Evolutionary conservation across 164 flowering plant species (phyloP).

Genomic region (Piper betle): DNA sequence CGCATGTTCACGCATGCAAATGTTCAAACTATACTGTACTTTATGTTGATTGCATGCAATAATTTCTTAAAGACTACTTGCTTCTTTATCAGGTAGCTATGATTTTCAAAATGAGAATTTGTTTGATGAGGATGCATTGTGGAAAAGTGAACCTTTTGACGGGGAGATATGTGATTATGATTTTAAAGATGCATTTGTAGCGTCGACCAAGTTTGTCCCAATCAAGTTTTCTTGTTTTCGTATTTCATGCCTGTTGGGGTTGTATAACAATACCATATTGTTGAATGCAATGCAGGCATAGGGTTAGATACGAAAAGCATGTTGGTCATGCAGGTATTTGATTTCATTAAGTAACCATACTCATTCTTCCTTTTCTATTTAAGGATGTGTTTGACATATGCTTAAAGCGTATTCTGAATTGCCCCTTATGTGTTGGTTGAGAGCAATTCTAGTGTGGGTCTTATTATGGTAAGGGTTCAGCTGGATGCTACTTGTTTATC

Average conservation of each 20-base stretch:
- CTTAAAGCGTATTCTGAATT: no score
- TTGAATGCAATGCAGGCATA: background rate
- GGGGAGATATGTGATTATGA: background rate
- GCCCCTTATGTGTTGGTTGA: no score
- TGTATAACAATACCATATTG: background rate
- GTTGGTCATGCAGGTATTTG: background rate
- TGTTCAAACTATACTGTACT: background rate
- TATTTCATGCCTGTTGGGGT: background rate
- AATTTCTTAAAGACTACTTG: background rate
- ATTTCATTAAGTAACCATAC: no score
- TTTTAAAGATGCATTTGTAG: background rate
- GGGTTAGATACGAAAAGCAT: background rate
- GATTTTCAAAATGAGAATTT: background rate
- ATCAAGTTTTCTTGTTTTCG: background rate
- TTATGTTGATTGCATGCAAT: background rate
- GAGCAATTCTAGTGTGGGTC: no score
- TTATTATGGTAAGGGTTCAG: no score
- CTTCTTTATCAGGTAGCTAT: background rate
- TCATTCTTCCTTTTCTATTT: no score
- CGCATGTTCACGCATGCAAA: background rate
- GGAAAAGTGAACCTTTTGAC: background rate
- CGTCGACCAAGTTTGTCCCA: background rate
- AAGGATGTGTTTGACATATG: no score
- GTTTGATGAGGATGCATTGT: background rate
- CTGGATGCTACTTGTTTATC: no score